Percentiles rank a stretch among this genome's conserved stretches.
These are phyloP conservation scores for Tricholoma bakamatsutake DNA, from an alignment of 768 basidiomycete species.

Conservation along the genomic window DNA sequence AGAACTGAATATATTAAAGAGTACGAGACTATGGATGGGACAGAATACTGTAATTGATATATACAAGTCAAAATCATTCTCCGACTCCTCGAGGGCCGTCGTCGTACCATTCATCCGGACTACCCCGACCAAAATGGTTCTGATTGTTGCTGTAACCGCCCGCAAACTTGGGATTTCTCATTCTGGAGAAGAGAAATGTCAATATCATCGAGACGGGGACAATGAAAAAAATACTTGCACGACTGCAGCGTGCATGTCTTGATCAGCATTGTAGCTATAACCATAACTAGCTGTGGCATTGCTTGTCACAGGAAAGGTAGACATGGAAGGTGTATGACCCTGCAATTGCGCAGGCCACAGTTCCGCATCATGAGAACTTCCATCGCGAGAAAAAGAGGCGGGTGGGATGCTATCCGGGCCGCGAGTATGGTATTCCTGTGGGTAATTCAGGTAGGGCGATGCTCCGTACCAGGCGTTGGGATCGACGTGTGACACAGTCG, in stretches of 20 bases:
- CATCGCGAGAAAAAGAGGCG: not conserved
- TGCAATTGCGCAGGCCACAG: not conserved
- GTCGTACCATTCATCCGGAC: not conserved
- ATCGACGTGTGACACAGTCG: not conserved
- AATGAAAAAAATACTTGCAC: not conserved
- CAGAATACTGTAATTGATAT: not conserved
- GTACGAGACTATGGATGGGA: not conserved
- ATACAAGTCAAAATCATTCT: not conserved
- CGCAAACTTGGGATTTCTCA: not conserved
- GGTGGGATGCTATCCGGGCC: not conserved
- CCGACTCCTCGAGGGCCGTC: not conserved
- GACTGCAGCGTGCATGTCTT: not conserved
- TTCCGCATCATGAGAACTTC: not conserved
- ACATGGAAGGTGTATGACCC: not conserved
- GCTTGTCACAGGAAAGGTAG: not conserved
- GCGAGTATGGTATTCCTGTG: slow-evolving; percentile 1
- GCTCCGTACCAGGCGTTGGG: not conserved
- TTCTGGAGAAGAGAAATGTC: not conserved
- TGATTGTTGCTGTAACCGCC: not conserved
- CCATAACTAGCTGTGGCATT: not conserved
- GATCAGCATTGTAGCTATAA: not conserved
- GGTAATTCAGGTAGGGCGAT: slow-evolving; percentile 4
- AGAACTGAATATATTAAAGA: no score
- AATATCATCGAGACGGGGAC: not conserved
- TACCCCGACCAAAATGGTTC: not conserved